Evolutionary conservation across 2,329 filamentous ascomycete species (phyloP).

Genomic region (Fusarium pseudograminearum): DNA sequence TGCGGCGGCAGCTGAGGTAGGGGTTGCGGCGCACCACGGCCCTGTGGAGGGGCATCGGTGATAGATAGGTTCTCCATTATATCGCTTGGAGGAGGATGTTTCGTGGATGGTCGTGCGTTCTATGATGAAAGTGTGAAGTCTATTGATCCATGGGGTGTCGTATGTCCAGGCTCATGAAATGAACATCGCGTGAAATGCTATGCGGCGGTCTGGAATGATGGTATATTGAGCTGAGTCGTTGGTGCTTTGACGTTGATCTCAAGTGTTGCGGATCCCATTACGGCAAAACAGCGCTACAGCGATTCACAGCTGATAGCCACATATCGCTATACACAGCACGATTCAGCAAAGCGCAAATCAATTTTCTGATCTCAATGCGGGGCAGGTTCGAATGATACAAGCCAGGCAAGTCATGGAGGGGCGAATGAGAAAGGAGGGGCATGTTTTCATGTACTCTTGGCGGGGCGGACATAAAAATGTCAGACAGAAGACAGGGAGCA

Average conservation of each 20-base stretch:
- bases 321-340: conserved; percentile 28
- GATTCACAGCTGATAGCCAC: conserved; percentile 33
- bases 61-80: conserved; percentile 68
- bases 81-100: conserved; percentile 36
- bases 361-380: conserved; percentile 35
- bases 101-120: conserved; percentile 7
- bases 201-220: conserved; percentile 30
- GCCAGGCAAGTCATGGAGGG: conserved; percentile 29
- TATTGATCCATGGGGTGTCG: conserved; percentile 41
- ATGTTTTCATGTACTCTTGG: conserved; percentile 34
- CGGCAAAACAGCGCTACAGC: conserved; percentile 39
- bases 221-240: conserved; percentile 37
- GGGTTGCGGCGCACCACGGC: conserved; percentile 59
- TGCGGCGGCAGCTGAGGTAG: conserved; percentile 82
- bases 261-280: conserved; percentile 37
- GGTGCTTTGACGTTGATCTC: conserved; percentile 43
- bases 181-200: conserved; percentile 39
- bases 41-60: conserved; percentile 61
- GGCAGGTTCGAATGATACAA: conserved; percentile 34
- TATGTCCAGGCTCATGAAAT: conserved; percentile 40
- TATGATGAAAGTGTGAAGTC: conserved; percentile 19
- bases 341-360: conserved; percentile 19
- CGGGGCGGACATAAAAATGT: conserved; percentile 40
- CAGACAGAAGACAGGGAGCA: conserved; percentile 21
- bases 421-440: conserved; percentile 44